Conservation (phyloP, 1,139 yeast species). For the Debaryomyces sp. region DNA sequence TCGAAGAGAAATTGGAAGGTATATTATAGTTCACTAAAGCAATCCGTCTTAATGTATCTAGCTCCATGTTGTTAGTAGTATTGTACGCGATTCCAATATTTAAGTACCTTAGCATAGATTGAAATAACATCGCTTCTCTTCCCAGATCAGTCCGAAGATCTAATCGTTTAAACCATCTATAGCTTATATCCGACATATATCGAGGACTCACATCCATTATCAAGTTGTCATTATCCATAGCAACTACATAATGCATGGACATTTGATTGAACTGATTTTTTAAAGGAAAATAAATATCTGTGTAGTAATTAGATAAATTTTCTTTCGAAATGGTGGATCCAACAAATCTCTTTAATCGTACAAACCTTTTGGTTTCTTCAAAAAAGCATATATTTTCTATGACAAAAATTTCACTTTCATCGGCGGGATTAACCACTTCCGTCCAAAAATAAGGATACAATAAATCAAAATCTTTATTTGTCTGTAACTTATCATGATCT, state of each 20-base stretch:
- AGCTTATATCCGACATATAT: constrained; percentile 37
- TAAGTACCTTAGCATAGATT: constrained; percentile 25
- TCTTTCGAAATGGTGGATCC: not conserved
- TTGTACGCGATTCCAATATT: constrained; percentile 17
- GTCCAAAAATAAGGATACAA: constrained; percentile 47
- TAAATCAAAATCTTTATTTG: constrained; percentile 38
- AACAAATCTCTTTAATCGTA: constrained; percentile 22
- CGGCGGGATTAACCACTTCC: constrained; percentile 37
- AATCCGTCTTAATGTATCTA: constrained; percentile 23
- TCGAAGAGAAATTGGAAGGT: constrained; percentile 31
- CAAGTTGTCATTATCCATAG: constrained; percentile 22
- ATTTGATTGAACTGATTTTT: constrained; percentile 31
- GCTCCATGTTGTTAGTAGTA: constrained; percentile 19
- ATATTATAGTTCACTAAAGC: constrained; percentile 30
- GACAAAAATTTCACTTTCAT: constrained; percentile 28
- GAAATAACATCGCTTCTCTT: constrained; percentile 28
- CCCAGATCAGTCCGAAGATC: constrained; percentile 38
- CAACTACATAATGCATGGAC: constrained; percentile 38
- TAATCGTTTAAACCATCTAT: constrained; percentile 33
- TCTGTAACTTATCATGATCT: constrained; percentile 22
- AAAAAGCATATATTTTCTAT: constrained; percentile 37
- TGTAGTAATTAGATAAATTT: constrained; percentile 13
- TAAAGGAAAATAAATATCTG: constrained; percentile 27
- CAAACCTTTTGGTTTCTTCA: constrained; percentile 31
- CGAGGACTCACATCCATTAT: constrained; percentile 37